Evolutionary conservation across 257 asterid species (phyloP), one percentile per base, ranked within the genome.

Genomic region (Solanum lignicaule): DNA sequence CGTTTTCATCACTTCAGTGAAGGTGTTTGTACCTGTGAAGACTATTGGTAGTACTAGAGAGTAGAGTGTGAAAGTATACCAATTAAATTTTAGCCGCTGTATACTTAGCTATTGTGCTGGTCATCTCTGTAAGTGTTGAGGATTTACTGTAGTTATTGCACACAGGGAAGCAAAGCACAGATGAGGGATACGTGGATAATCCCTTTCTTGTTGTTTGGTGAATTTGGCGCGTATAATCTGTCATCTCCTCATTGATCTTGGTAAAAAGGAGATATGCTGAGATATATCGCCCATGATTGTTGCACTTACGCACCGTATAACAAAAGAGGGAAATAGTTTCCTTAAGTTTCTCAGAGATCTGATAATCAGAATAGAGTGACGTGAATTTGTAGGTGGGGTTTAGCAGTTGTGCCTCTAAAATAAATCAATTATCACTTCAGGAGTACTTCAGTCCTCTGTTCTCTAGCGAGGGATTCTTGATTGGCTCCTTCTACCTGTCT

Each of bases 1-100:
- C 95, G 98, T 48, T 97, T 97, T 93, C 98, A 97, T 89, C 98
- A 97, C 90, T 95, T 95, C 87, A 92, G 89, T 78, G 94, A 88
- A 38, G 99, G 98, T 33, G 88, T 79, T 23, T 97, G 99, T 87
- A 93, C 95, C 88, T 97, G 98, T 92, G 98, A 98, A 66, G 98
- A 95, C 88, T 97, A 97, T 86, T 97, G 99, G 98, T 97, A 90
- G 91, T 73, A 55, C 27, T 41, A 46, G 41, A 43, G 72, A 14
- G 62, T 41, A 46, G 60, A 31, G 83, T 23, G 62, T 41, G 79
- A 69, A 65, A 27, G 29, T 68, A 14, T 66, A 68, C 82, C 25
- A 33, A 72, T 33, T 62, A 32, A 81, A 85, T 38, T 25, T 85
- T 12, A 85, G 58, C 39, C 9, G 20, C 55, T 13, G 33, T 41